Evolutionary conservation across 352 stramenopile genomes (phyloP).

Genomic region (Globisporangium nodosum): DNA sequence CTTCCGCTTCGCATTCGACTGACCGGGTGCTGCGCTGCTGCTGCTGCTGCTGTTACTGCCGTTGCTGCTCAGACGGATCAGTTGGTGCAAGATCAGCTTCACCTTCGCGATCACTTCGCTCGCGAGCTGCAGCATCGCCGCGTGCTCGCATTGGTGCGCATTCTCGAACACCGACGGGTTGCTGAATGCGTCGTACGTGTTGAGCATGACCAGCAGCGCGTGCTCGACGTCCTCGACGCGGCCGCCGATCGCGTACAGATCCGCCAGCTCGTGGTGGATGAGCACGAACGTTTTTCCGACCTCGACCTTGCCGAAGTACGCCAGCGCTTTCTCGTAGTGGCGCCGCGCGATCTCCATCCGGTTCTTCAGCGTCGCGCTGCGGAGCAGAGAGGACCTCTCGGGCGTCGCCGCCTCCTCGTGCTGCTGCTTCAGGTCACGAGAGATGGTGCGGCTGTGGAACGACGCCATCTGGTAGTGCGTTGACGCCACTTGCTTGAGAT

Average conservation of each 20-base stretch:
- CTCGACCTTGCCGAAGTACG: conserved; percentile 69
- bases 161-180: conserved; percentile 11
- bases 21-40: conserved; percentile 1
- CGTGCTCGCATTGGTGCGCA: conserved; percentile 2
- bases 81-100: conserved; percentile 50
- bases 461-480: conserved; percentile 86
- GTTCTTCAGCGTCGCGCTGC: conserved; percentile 32
- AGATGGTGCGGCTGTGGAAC: conserved; percentile 64
- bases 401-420: background rate
- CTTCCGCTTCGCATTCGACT: conserved; percentile 23
- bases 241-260: conserved; percentile 63
- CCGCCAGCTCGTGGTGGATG: conserved; percentile 77
- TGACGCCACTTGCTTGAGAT: conserved; percentile 65
- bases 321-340: conserved; percentile 78
- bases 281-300: conserved; percentile 75
- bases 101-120: conserved; percentile 45
- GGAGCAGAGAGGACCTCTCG: background rate
- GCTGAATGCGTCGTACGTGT: conserved; percentile 69
- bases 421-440: conserved; percentile 23
- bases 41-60: conserved; percentile 21
- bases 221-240: conserved; percentile 73
- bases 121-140: conserved; percentile 36
- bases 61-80: conserved; percentile 48
- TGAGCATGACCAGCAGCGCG: conserved; percentile 67
- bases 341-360: conserved; percentile 79